phyloP scores from a whole-genome alignment of 2,329 filamentous ascomycete genomes.

The Rhinocladiella mackenziei region DNA sequence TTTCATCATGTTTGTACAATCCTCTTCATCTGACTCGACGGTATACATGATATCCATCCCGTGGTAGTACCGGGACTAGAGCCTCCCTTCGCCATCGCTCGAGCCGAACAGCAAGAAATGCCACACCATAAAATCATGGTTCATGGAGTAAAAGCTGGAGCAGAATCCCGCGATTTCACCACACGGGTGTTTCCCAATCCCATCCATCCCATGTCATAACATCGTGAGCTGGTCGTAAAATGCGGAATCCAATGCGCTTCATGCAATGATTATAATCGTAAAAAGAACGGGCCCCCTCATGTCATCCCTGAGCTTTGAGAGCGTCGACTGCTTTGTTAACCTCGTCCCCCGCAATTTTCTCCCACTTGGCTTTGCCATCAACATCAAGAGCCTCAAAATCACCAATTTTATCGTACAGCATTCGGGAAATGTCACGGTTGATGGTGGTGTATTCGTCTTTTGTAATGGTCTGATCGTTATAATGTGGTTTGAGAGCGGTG shows the following conservation, averaged over 20 bases:
- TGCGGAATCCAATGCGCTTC: constrained; percentile 1
- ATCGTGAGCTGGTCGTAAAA: constrained; percentile 17
- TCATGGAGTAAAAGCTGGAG: neutral
- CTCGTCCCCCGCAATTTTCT: constrained; percentile 71
- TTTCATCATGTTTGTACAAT: neutral
- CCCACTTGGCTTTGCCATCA: constrained; percentile 64
- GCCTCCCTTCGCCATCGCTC: constrained; percentile 17
- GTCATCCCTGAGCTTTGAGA: constrained; percentile 24
- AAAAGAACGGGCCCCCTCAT: neutral
- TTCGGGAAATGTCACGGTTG: constrained; percentile 82
- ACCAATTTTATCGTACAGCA: constrained; percentile 69
- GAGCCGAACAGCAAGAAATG: constrained; percentile 5
- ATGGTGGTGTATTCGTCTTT: constrained; percentile 90
- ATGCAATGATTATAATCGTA: constrained; percentile 6
- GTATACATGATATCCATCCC: neutral
- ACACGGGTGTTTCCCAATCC: constrained; percentile 7
- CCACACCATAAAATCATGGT: constrained; percentile 2
- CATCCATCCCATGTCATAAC: constrained; percentile 11
- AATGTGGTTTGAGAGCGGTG: constrained; percentile 74
- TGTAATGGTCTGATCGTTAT: constrained; percentile 71
- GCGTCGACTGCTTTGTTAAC: constrained; percentile 62
- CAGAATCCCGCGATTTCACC: neutral
- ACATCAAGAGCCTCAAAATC: constrained; percentile 59
- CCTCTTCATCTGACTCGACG: neutral
- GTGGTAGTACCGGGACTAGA: constrained; percentile 4